Conservation (phyloP, 306 rosid species). For the Aeschynomene evenia region DNA sequence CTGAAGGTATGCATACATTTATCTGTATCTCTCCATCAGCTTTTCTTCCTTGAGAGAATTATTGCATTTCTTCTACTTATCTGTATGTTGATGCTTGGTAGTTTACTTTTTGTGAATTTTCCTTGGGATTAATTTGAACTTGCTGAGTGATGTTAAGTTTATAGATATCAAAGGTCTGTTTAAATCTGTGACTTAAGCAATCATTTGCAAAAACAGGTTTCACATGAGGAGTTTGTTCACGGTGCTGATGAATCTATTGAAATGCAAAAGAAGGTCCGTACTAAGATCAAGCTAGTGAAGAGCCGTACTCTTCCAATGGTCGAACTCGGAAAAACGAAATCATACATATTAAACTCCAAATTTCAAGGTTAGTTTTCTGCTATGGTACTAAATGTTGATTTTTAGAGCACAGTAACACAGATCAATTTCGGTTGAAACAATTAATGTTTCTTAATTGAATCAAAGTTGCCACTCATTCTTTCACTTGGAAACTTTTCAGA, state of each 20-base stretch:
- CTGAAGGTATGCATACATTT: slow-evolving; percentile 55
- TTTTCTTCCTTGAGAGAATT: slow-evolving; percentile 8
- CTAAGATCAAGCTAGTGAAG: slow-evolving; percentile 69
- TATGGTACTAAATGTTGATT: neutral
- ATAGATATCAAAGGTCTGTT: slow-evolving; percentile 18
- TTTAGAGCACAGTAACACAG: neutral
- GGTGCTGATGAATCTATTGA: slow-evolving; percentile 39
- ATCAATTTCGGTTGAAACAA: slow-evolving; percentile 12
- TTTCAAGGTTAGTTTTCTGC: slow-evolving; percentile 47
- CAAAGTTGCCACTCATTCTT: neutral
- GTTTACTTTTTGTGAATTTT: slow-evolving; percentile 6
- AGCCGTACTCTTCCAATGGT: slow-evolving; percentile 57
- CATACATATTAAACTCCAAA: slow-evolving; percentile 58
- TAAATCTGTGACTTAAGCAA: neutral
- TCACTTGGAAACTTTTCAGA: neutral
- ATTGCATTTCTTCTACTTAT: neutral
- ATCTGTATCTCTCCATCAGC: slow-evolving; percentile 7
- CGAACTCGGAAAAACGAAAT: slow-evolving; percentile 78
- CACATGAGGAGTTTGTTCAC: slow-evolving; percentile 50
- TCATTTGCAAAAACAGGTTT: slow-evolving; percentile 52
- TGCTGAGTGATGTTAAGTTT: neutral
- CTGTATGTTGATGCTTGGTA: slow-evolving; percentile 2
- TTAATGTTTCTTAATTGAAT: slow-evolving; percentile 14
- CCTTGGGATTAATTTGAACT: slow-evolving; percentile 13
- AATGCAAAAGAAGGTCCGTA: slow-evolving; percentile 58